These are phyloP conservation scores for Lentinula sp. DNA, from an alignment of 768 basidiomycete species.

Conservation along the genomic window DNA sequence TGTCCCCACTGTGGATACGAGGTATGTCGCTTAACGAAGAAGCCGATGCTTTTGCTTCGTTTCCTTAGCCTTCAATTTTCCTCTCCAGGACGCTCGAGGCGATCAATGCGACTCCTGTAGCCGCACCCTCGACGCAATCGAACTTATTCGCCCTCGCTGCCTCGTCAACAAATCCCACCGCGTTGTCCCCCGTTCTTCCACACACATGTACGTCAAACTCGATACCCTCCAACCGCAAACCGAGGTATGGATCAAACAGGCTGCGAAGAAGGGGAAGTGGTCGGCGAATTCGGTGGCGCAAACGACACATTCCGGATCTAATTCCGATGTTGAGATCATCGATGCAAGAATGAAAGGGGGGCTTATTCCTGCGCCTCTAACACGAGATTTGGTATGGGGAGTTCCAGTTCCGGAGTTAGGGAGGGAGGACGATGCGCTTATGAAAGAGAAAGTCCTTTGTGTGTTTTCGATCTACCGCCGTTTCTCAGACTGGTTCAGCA, in stretches of 20 bases:
- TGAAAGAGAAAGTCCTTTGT: slow-evolving; percentile 96
- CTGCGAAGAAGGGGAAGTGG: slow-evolving; percentile 85
- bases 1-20: slow-evolving; percentile 92
- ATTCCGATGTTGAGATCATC: slow-evolving; percentile 79
- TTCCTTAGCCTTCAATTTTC: not conserved
- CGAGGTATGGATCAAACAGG: slow-evolving; percentile 83
- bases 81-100: slow-evolving; percentile 81
- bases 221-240: slow-evolving; percentile 76
- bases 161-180: slow-evolving; percentile 77
- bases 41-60: not conserved
- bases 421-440: slow-evolving; percentile 70
- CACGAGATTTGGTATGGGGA: slow-evolving; percentile 94
- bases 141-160: slow-evolving; percentile 93
- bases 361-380: slow-evolving; percentile 83
- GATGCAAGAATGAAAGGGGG: slow-evolving; percentile 86
- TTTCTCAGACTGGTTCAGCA: not conserved
- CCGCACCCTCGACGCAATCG: slow-evolving; percentile 87
- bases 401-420: slow-evolving; percentile 80
- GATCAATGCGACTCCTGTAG: slow-evolving; percentile 97
- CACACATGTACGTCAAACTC: slow-evolving; percentile 90
- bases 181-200: slow-evolving; percentile 68
- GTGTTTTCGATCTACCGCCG: slow-evolving; percentile 25
- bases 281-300: slow-evolving; percentile 81
- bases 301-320: slow-evolving; percentile 19
- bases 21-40: slow-evolving; percentile 29